These are phyloP conservation scores for Halenospora varia DNA, from an alignment of 495 filamentous ascomycete genomes.

Conservation along the genomic window DNA sequence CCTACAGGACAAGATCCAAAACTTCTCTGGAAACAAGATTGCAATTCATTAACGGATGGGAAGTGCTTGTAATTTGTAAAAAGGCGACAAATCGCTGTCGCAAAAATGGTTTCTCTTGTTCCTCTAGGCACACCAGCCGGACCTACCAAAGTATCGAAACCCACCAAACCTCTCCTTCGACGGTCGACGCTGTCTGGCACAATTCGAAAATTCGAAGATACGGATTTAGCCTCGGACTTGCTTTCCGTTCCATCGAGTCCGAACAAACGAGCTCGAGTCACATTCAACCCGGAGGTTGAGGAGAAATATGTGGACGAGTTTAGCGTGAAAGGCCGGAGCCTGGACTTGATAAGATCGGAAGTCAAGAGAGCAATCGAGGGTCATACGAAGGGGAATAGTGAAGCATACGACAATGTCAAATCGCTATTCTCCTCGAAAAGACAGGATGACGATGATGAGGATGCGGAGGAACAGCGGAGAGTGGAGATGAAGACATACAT, in stretches of 20 bases:
- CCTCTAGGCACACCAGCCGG: constrained; percentile 5
- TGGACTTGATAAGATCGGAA: constrained; percentile 61
- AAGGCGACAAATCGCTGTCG: not conserved
- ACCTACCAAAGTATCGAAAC: constrained; percentile 9
- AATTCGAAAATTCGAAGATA: constrained; percentile 31
- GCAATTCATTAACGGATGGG: too few relatives aligned
- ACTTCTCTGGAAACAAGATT: too few relatives aligned
- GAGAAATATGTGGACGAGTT: constrained; percentile 52
- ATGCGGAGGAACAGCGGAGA: constrained; percentile 40
- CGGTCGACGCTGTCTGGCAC: constrained; percentile 20
- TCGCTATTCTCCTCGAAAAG: constrained; percentile 55
- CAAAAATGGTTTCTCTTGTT: constrained; percentile 23
- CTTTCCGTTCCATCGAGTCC: constrained; percentile 48
- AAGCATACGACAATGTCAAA: constrained; percentile 69
- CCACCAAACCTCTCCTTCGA: constrained; percentile 23
- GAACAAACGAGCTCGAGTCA: constrained; percentile 56
- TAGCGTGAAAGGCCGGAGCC: constrained; percentile 18
- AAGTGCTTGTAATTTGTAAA: too few relatives aligned
- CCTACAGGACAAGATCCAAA: too few relatives aligned
- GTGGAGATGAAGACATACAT: constrained; percentile 64
- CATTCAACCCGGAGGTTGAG: constrained; percentile 71
- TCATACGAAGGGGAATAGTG: constrained; percentile 62
- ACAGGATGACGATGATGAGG: constrained; percentile 33
- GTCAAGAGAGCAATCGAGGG: constrained; percentile 68
- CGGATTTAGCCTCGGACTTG: constrained; percentile 37